Base-by-base conservation (phyloP, 2,329 filamentous ascomycete species). In the Spiromastix sp. region DNA sequence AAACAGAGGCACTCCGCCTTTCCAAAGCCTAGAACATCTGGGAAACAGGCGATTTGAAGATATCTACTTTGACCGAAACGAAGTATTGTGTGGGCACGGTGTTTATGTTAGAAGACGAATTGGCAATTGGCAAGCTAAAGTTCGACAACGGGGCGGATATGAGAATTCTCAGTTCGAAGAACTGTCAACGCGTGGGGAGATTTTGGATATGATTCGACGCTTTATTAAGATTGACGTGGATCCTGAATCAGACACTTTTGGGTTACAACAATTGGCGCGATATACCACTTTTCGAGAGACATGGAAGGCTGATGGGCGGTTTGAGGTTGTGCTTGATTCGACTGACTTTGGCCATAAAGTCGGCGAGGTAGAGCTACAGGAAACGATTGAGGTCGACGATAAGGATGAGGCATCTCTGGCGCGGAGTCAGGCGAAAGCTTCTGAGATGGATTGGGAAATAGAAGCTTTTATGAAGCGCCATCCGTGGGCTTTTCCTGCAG, bases 271-370 rank as follows among this genome's bases (percentile, higher is more conserved):
- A 19, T 37, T 49, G 28, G 48, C 46, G 5, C 34, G 42, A 15
- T 52, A 54, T 30, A 37, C 34, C 18, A 58, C 53, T 4, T 42
- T 32, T 10, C 41, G 55, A 17, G 44, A 47, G 37, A 41, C 40
- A 15, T 55, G 49, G 44, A 33, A 48, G 6, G 50, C 49, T 3
- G 46, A 58, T 36, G 35, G 42, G 9, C 44, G 42, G 18, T 55
- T 55, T 28, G 43, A 39, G 5, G 40, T 56, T 13, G 51, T 51
- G 27, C 30, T 55, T 10, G 53, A 57, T 32, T 37, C 39, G 4
- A 54, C 48, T n/a, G 37, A 53, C 41, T 59, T 57, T 44, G 51
- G 51, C 6, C 53, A 55, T 31, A 27, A 32, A 16, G 49, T 56
- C 11, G 54, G 52, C 3, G 50, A 57, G 43, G 48, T 56, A 9